phyloP scores from a whole-genome alignment of 441 rosid genomes.

The Aleurites moluccanus region DNA sequence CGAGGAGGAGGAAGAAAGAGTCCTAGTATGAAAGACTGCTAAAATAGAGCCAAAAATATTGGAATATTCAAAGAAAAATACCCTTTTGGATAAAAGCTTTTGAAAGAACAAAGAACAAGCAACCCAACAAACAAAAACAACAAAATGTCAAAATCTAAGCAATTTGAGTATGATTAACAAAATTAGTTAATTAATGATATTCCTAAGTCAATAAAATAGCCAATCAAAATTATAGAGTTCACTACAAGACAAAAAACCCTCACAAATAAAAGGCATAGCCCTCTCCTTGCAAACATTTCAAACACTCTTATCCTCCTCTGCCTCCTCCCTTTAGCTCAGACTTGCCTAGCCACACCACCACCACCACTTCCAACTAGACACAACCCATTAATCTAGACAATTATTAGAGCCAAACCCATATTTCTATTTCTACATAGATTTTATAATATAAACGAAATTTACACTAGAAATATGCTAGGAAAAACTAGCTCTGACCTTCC shows the following conservation, averaged over 20 bases:
- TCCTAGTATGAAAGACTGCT: not conserved
- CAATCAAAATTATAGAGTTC: constrained; percentile 36
- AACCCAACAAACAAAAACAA: constrained; percentile 3
- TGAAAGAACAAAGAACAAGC: not conserved
- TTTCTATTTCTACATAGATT: not conserved
- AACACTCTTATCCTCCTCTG: constrained; percentile 31
- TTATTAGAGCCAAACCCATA: not conserved
- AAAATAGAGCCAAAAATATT: not conserved
- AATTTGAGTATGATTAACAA: not conserved
- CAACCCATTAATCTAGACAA: not conserved
- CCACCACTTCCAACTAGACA: not conserved
- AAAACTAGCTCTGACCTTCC: constrained; percentile 48
- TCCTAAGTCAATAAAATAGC: constrained; percentile 32
- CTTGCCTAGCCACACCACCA: not conserved
- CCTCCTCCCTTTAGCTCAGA: not conserved
- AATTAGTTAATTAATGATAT: too few relatives aligned
- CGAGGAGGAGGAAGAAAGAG: too few relatives aligned
- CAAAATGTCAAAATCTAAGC: not conserved
- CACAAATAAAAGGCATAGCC: constrained; percentile 46
- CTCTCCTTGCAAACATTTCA: constrained; percentile 63
- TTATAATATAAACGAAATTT: too few relatives aligned
- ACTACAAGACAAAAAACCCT: constrained; percentile 33
- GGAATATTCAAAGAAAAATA: constrained; percentile 3
- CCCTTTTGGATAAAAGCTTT: constrained; percentile 1
- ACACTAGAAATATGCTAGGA: constrained; percentile 24